These are phyloP conservation scores for Cajanus cajan DNA, from an alignment of 306 rosid species.

Conservation along the genomic window DNA sequence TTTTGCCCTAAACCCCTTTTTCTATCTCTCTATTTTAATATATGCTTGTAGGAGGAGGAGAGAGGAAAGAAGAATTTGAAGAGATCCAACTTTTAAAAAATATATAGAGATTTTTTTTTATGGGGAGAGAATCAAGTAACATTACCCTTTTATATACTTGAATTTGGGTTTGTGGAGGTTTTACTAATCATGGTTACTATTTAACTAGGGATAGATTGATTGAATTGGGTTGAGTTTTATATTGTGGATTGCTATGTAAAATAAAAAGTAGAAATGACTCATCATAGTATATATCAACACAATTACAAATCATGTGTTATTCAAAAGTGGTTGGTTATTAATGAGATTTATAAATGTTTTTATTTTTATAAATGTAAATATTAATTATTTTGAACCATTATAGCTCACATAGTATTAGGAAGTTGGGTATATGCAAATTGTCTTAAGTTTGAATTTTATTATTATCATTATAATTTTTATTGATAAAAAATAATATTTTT, in stretches of 20 bases:
- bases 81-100: not conserved
- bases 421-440: too few relatives aligned
- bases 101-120: not conserved
- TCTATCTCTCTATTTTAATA: too few relatives aligned
- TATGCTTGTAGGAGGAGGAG: not conserved
- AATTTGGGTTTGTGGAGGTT: not conserved
- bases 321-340: not conserved
- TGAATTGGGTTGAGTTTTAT: conserved; percentile 42
- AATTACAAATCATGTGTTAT: not conserved
- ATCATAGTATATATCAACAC: not conserved
- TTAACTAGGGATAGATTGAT: conserved; percentile 30
- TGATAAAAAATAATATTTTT: too few relatives aligned
- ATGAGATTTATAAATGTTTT: not conserved
- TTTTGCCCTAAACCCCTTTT: not conserved
- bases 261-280: not conserved
- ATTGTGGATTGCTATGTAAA: too few relatives aligned
- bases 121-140: not conserved
- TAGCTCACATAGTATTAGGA: too few relatives aligned
- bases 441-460: too few relatives aligned
- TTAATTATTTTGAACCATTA: not conserved
- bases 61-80: not conserved
- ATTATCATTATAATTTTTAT: too few relatives aligned
- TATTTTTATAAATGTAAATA: not conserved
- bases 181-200: conserved; percentile 45
- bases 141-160: not conserved